Percentiles rank a stretch among this genome's conserved stretches.
phyloP scores from a whole-genome alignment of 2,329 filamentous ascomycete genomes.

The Exophiala mesophila region DNA sequence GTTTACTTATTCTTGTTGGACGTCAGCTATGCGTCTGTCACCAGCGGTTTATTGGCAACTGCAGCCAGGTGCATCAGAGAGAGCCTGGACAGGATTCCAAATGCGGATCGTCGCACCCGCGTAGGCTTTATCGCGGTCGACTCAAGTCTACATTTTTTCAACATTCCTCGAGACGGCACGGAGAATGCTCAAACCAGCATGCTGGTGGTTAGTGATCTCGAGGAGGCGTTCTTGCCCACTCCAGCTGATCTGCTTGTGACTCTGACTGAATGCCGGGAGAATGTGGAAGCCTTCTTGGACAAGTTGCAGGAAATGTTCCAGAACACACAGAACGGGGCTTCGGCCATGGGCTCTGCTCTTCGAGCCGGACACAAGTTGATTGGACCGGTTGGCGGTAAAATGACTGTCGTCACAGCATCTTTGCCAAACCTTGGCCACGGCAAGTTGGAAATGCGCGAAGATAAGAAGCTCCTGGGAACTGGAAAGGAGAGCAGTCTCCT shows the following conservation, averaged over 20 bases:
- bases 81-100: slow-evolving; percentile 95
- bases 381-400: slow-evolving; percentile 87
- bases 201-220: slow-evolving; percentile 89
- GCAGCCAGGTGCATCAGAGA: slow-evolving; percentile 90
- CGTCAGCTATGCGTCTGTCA: slow-evolving; percentile 84
- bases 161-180: slow-evolving; percentile 80
- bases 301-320: slow-evolving; percentile 97
- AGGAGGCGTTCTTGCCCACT: slow-evolving; percentile 93
- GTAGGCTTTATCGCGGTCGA: slow-evolving; percentile 95
- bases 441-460: slow-evolving; percentile 87
- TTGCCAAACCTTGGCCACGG: slow-evolving; percentile 86
- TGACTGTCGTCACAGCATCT: slow-evolving; percentile 83
- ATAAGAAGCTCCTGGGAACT: slow-evolving; percentile 92
- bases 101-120: slow-evolving; percentile 85
- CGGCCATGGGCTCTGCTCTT: slow-evolving; percentile 92
- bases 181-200: slow-evolving; percentile 82
- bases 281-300: slow-evolving; percentile 83
- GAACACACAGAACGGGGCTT: slow-evolving; percentile 80
- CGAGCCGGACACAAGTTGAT: slow-evolving; percentile 94
- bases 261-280: slow-evolving; percentile 79
- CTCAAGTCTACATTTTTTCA: slow-evolving; percentile 92
- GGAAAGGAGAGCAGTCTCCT: slow-evolving; percentile 83
- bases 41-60: slow-evolving; percentile 85
- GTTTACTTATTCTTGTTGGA: slow-evolving; percentile 96
- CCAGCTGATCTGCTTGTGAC: slow-evolving; percentile 88